Evolutionary conservation across 116 monocot genomes (phyloP).

Genomic region (Cymodocea nodosa): DNA sequence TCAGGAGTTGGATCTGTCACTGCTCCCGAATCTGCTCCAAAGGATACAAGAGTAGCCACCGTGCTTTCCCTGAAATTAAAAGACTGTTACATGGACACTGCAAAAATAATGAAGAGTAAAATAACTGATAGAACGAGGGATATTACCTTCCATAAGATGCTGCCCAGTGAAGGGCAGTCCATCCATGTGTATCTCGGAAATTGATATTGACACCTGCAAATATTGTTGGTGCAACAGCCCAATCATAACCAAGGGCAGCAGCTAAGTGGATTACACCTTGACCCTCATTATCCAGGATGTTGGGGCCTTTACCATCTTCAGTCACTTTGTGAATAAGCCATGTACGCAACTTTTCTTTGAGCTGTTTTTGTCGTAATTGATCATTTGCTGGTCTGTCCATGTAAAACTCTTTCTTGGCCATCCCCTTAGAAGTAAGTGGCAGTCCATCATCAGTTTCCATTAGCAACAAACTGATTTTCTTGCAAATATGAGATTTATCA

Average conservation of each 20-base stretch:
- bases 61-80: conserved; percentile 56
- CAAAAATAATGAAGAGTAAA: neutral
- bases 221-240: conserved; percentile 76
- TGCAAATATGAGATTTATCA: conserved; percentile 28
- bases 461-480: conserved; percentile 42
- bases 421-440: conserved; percentile 19
- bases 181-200: conserved; percentile 86
- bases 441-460: conserved; percentile 39
- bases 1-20: conserved; percentile 88
- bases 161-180: conserved; percentile 99
- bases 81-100: neutral
- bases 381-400: conserved; percentile 20
- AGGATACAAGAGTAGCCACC: conserved; percentile 44
- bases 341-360: conserved; percentile 59
- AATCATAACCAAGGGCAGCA: conserved; percentile 93
- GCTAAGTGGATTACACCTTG: conserved; percentile 90
- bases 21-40: conserved; percentile 67
- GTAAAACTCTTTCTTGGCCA: conserved; percentile 14
- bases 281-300: conserved; percentile 68
- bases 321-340: conserved; percentile 73
- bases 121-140: neutral
- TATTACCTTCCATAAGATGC: conserved; percentile 83
- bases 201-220: conserved; percentile 81
- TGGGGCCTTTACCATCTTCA: conserved; percentile 87
- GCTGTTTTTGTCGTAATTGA: conserved; percentile 18